These are phyloP conservation scores for Solanum bulbocastanum DNA, from an alignment of 257 asterid species.

Conservation along the genomic window DNA sequence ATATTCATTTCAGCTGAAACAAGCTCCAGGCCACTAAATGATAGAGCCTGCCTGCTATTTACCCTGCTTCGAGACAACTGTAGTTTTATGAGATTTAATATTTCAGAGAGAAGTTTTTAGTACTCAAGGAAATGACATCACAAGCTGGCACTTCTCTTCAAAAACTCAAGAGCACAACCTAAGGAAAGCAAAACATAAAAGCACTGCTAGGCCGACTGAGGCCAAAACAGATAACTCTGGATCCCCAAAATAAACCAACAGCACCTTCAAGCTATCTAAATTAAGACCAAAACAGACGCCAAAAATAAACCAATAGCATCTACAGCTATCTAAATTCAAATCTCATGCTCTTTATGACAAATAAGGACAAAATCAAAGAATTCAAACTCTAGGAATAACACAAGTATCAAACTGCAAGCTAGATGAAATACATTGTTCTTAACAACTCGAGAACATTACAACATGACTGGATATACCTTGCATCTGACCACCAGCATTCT, in stretches of 20 bases:
- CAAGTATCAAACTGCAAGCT: not conserved
- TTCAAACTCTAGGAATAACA: constrained; percentile 8
- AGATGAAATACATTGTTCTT: not conserved
- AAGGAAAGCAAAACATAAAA: constrained; percentile 1
- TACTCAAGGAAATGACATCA: constrained; percentile 49
- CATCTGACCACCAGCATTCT: constrained; percentile 37
- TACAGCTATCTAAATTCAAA: constrained; percentile 15
- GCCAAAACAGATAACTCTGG: constrained; percentile 10
- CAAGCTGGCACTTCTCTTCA: constrained; percentile 16
- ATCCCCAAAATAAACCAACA: constrained; percentile 18
- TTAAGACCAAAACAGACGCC: not conserved
- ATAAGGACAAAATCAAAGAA: constrained; percentile 10
- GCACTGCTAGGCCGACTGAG: not conserved
- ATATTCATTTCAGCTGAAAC: constrained; percentile 80
- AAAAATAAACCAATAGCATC: constrained; percentile 9
- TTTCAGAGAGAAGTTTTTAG: constrained; percentile 31
- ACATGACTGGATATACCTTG: constrained; percentile 32
- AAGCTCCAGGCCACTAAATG: constrained; percentile 78
- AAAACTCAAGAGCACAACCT: constrained; percentile 36
- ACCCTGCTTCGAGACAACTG: constrained; percentile 83
- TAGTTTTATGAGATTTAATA: constrained; percentile 56
- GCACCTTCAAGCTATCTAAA: not conserved
- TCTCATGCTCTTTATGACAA: constrained; percentile 16
- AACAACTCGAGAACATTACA: not conserved
- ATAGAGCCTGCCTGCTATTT: constrained; percentile 54